Evolutionary conservation across 2,329 filamentous ascomycete genomes (phyloP).

Genomic region (Tolypocladium pustulatum): DNA sequence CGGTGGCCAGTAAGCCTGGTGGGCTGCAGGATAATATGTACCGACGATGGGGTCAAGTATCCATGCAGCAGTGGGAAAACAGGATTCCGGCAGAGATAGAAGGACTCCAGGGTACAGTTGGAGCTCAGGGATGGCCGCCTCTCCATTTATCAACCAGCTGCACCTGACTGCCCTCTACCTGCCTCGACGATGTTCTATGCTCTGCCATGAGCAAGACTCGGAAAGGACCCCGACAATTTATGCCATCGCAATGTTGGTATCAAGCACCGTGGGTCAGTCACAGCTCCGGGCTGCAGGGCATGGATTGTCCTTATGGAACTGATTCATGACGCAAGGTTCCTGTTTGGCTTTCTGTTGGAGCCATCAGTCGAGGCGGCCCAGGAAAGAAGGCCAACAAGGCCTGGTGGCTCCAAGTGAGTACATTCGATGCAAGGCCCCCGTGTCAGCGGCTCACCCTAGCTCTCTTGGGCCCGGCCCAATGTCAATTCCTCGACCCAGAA

Average conservation of each 20-base stretch:
- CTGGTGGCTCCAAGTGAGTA: neutral
- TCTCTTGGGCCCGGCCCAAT: neutral
- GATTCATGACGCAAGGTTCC: neutral
- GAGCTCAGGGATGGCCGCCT: neutral
- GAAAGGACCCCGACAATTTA: neutral
- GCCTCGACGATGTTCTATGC: neutral
- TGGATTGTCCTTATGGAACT: neutral
- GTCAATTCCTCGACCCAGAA: neutral
- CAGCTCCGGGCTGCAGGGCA: neutral
- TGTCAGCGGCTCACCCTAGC: neutral
- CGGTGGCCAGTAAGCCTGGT: neutral
- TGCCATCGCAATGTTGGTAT: neutral
- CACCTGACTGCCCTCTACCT: neutral
- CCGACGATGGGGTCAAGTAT: neutral
- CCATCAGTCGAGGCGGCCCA: neutral
- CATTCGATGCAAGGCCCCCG: neutral
- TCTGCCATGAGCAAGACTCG: neutral
- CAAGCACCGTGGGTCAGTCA: neutral
- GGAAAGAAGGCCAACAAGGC: neutral
- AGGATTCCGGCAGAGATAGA: neutral
- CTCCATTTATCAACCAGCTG: neutral
- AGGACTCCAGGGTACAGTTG: neutral
- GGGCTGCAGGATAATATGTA: neutral
- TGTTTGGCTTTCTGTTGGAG: neutral
- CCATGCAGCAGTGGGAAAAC: neutral